A percentile compares a stretch with the other conserved stretches of the same genome.
These are phyloP conservation scores for Monosporascus sp. DNA, from an alignment of 2,329 filamentous ascomycete species.

Conservation along the genomic window DNA sequence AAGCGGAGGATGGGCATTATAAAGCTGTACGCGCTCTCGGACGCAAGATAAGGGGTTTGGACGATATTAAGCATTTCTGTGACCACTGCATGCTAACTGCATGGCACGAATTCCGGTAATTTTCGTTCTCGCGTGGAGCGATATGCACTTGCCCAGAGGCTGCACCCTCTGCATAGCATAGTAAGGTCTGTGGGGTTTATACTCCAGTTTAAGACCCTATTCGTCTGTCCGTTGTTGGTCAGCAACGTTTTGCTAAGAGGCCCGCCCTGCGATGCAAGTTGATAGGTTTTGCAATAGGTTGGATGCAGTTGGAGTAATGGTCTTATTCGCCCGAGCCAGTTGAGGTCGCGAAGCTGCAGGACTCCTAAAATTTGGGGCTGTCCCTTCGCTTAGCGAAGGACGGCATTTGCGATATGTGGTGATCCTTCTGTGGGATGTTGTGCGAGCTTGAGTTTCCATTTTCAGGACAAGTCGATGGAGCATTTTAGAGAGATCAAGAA, in stretches of 20 bases:
- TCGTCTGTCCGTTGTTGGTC: neutral
- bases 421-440: neutral
- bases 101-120: neutral
- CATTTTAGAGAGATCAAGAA: neutral
- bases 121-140: neutral
- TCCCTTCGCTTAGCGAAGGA: neutral
- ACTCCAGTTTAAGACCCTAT: neutral
- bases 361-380: neutral
- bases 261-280: neutral
- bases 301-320: neutral
- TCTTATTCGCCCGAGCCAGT: neutral
- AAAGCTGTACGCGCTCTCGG: neutral
- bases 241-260: neutral
- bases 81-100: neutral
- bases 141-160: neutral
- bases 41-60: neutral
- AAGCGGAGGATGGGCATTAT: neutral
- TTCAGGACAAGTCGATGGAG: neutral
- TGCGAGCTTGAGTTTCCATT: no score
- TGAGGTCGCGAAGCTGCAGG: neutral
- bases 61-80: neutral
- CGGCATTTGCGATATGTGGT: neutral
- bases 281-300: neutral
- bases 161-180: neutral
- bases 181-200: neutral